phyloP scores from a whole-genome alignment of 345 rosid species.

The Acer negundo region DNA sequence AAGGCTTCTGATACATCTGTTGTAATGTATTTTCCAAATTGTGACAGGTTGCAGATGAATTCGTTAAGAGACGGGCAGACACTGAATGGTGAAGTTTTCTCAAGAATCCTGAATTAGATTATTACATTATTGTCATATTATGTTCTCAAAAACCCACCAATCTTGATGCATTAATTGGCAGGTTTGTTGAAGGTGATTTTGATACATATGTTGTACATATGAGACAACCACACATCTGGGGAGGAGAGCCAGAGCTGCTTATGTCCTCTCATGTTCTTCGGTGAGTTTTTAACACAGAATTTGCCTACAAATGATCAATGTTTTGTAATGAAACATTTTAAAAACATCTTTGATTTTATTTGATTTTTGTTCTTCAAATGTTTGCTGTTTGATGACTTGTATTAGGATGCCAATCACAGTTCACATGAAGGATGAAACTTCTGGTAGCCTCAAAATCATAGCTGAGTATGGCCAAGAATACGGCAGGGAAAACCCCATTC shows the following conservation, averaged over 20 bases:
- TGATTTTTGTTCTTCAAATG: no score
- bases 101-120: conserved; percentile 12
- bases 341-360: no score
- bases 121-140: neutral
- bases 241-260: conserved; percentile 78
- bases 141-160: neutral
- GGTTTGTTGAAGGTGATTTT: conserved; percentile 70
- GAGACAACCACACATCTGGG: conserved; percentile 70
- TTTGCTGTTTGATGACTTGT: no score
- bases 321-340: no score
- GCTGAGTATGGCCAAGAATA: conserved; percentile 72
- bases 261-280: conserved; percentile 67
- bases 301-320: neutral
- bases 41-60: conserved; percentile 68
- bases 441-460: conserved; percentile 42
- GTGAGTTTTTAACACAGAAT: conserved; percentile 30
- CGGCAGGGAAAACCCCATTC: conserved; percentile 50
- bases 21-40: conserved; percentile 13
- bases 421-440: conserved; percentile 46
- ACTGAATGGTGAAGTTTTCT: conserved; percentile 54
- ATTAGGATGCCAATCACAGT: conserved; percentile 45
- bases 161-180: conserved; percentile 25
- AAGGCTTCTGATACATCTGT: neutral
- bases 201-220: conserved; percentile 54
- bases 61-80: conserved; percentile 59